phyloP scores from a whole-genome alignment of 2,329 filamentous ascomycete genomes.

The Verticillium tricorpus region DNA sequence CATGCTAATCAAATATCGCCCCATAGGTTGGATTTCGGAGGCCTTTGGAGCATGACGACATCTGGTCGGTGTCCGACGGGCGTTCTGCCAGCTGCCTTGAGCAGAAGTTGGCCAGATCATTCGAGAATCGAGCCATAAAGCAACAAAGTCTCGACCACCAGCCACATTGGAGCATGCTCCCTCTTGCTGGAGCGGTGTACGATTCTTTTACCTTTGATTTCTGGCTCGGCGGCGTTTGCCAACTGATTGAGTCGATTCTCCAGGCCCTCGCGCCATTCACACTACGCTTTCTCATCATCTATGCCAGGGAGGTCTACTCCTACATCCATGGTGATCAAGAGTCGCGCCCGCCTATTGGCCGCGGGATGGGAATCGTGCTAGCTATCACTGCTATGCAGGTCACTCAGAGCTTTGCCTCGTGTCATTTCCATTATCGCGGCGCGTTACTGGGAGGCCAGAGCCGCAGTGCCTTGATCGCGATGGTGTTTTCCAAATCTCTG shows the following conservation, averaged over 20 bases:
- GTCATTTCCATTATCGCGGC: constrained; percentile 88
- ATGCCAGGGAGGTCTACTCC: constrained; percentile 82
- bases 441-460: constrained; percentile 87
- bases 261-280: constrained; percentile 83
- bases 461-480: constrained; percentile 74
- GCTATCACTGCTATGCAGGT: constrained; percentile 85
- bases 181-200: constrained; percentile 75
- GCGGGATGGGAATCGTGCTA: constrained; percentile 76
- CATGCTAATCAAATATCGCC: too few relatives aligned
- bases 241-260: constrained; percentile 68
- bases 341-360: constrained; percentile 63
- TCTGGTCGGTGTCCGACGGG: neutral
- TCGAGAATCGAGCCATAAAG: neutral
- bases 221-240: constrained; percentile 74
- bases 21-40: neutral
- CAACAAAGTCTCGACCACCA: neutral
- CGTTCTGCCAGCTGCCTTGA: neutral
- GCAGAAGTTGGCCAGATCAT: neutral
- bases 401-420: constrained; percentile 72
- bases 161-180: constrained; percentile 54
- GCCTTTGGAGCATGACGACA: neutral
- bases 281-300: constrained; percentile 80
- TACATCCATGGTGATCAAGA: constrained; percentile 46
- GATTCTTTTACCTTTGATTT: constrained; percentile 86
- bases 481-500: constrained; percentile 92